phyloP scores from a whole-genome alignment of 1,284 basidiomycete species.

The Schizophyllum commune region DNA sequence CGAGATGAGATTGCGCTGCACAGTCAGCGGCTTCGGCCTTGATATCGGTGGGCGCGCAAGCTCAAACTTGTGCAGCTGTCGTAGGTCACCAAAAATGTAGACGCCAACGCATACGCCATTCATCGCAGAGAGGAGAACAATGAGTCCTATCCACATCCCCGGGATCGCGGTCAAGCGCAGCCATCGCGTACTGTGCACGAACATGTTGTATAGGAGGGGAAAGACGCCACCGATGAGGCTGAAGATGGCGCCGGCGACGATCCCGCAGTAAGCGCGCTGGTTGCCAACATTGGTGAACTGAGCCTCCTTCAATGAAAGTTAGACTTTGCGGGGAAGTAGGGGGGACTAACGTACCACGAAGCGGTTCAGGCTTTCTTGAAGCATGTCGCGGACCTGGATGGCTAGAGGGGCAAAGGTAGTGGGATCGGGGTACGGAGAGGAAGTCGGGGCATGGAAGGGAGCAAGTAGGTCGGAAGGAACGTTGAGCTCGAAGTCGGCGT shows the following conservation, averaged over 20 bases:
- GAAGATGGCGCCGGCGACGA: constrained; percentile 47
- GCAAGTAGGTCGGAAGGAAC: constrained; percentile 58
- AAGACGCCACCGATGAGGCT: constrained; percentile 38
- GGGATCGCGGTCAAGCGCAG: constrained; percentile 54
- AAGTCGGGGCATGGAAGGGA: constrained; percentile 44
- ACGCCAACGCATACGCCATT: constrained; percentile 69
- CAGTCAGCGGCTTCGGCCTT: constrained; percentile 23
- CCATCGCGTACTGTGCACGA: constrained; percentile 38
- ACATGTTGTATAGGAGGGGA: constrained; percentile 44
- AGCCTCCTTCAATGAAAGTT: constrained; percentile 23
- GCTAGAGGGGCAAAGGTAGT: constrained; percentile 52
- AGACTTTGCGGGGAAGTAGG: not conserved
- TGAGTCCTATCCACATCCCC: constrained; percentile 62
- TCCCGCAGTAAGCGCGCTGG: constrained; percentile 59
- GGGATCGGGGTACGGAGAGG: constrained; percentile 53
- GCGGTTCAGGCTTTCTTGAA: constrained; percentile 54
- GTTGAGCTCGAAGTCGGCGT: constrained; percentile 61
- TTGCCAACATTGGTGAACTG: constrained; percentile 74
- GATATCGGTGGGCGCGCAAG: constrained; percentile 57
- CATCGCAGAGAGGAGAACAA: constrained; percentile 52
- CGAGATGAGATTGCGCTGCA: not conserved
- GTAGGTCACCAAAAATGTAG: constrained; percentile 73
- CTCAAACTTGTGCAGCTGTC: constrained; percentile 72
- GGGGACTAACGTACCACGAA: constrained; percentile 36
- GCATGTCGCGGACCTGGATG: constrained; percentile 46